These are phyloP conservation scores for Fusarium coicis DNA, from an alignment of 2,329 filamentous ascomycete genomes.

Conservation along the genomic window DNA sequence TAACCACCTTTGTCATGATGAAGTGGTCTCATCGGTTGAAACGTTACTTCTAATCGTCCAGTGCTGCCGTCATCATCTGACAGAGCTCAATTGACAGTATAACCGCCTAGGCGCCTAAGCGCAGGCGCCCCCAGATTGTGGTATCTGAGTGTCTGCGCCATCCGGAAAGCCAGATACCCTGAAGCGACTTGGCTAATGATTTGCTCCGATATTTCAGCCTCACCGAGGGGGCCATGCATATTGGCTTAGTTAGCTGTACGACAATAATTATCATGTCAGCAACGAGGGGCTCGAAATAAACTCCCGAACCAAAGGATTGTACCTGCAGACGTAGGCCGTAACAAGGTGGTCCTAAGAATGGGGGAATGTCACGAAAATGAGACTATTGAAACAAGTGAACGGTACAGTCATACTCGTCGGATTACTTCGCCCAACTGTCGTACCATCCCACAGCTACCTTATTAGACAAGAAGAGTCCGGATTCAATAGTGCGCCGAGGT, in stretches of 20 bases:
- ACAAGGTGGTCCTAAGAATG: neutral
- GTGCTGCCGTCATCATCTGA: neutral
- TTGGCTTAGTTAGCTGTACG: neutral
- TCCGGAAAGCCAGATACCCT: slow-evolving; percentile 10
- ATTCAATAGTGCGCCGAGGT: neutral
- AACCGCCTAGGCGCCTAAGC: slow-evolving; percentile 34
- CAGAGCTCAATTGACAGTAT: neutral
- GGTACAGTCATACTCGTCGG: neutral
- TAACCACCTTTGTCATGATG: neutral
- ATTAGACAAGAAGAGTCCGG: neutral
- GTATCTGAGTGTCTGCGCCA: slow-evolving; percentile 7
- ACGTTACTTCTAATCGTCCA: slow-evolving; percentile 10
- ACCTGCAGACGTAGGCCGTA: neutral
- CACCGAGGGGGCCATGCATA: neutral
- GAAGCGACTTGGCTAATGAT: slow-evolving; percentile 3
- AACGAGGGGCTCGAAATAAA: neutral
- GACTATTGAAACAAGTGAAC: neutral
- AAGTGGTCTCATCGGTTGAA: neutral
- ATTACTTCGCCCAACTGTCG: slow-evolving; percentile 9
- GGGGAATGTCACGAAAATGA: neutral
- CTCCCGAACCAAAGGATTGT: neutral
- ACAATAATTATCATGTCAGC: neutral
- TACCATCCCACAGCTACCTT: neutral
- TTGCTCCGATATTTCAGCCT: neutral
- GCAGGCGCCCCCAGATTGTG: slow-evolving; percentile 15